Evolutionary conservation across 2,329 filamentous ascomycete species (phyloP), one percentile per base, ranked within the genome.

Genomic region (Neoscytalidium dimidiatum): DNA sequence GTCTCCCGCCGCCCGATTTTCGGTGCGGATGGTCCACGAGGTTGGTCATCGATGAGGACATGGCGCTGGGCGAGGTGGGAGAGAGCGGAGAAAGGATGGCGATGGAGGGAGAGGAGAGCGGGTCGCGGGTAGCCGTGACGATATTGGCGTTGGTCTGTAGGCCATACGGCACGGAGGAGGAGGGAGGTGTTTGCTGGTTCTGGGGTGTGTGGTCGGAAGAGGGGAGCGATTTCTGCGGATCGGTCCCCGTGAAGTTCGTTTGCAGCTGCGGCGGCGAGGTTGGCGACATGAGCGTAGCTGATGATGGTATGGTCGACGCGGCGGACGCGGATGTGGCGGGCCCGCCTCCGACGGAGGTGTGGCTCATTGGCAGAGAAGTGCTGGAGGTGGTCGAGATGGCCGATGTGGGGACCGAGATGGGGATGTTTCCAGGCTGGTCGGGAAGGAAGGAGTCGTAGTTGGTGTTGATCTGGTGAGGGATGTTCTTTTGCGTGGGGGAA

Each of bases 371-470:
- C 7, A 60, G 44, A 8, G 62, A 64, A 11, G 31, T 58, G n/a
- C 29, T 58, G 8, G 52, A 58, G 23, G 71, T 72, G 7, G 72
- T 74, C 3, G 73, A 75, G 43, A 76, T 69, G 1, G 75, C 75
- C 7, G 72, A 75, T 6, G 70, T 69, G 44, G 77, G 68, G n/a
- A 72, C 41, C 73, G 68, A 33, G 71, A 74, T n/a, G 70, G 71
- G 60, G 72, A 64, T 64, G 17, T 57, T 58, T 1, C 62, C 62
- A 7, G 62, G 62, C 1, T 64, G 52, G 65, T 38, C 67, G 71
- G 43, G 9, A 71, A 75, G 3, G 72, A 74, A 19, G 72, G 68
- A 1, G 69, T 64, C 62, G 33, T 64, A 60, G 38, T 26, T 56
- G n/a, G 62, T 58, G 14, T 64, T 48, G 29, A 57, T 58, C n/a